Percentiles rank a stretch among this genome's conserved stretches.
Conservation (phyloP, 768 basidiomycete genomes). For the Tricholoma flavovirens region DNA sequence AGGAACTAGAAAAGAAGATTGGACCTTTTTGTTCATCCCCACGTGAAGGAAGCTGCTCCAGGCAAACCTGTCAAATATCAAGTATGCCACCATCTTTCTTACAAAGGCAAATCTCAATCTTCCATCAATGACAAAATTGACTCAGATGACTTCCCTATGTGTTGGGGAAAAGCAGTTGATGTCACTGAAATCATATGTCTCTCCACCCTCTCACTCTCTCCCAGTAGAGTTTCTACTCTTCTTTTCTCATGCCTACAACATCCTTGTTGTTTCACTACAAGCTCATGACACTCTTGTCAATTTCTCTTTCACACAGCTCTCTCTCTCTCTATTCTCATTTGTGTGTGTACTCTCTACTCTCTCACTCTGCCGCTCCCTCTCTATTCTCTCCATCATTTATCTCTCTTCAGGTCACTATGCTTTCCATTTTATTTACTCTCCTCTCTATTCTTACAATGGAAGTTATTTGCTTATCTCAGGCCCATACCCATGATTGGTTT, state of each 20-base stretch:
- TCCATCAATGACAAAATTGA: constrained; percentile 21
- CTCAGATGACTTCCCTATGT: constrained; percentile 18
- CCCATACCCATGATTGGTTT: background rate
- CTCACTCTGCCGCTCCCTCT: background rate
- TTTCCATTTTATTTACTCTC: background rate
- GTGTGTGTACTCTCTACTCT: background rate
- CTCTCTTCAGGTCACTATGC: background rate
- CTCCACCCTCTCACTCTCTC: background rate
- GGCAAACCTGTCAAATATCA: constrained; percentile 17
- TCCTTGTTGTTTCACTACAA: background rate
- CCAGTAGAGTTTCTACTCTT: background rate
- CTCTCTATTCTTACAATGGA: background rate
- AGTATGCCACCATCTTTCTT: constrained; percentile 16
- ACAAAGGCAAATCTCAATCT: constrained; percentile 4
- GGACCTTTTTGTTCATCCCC: background rate
- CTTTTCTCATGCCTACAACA: background rate
- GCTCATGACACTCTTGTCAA: too few species aligned
- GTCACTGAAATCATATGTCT: constrained; percentile 13
- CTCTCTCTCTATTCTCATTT: background rate
- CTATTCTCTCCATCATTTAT: background rate
- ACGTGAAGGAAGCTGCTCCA: constrained; percentile 7
- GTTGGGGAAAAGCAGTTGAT: constrained; percentile 15
- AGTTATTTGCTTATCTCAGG: background rate
- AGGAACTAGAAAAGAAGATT: constrained; percentile 2
- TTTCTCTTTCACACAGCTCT: too few species aligned